phyloP scores from a whole-genome alignment of 1,139 yeast genomes.

The Diutina pseudorugosa region DNA sequence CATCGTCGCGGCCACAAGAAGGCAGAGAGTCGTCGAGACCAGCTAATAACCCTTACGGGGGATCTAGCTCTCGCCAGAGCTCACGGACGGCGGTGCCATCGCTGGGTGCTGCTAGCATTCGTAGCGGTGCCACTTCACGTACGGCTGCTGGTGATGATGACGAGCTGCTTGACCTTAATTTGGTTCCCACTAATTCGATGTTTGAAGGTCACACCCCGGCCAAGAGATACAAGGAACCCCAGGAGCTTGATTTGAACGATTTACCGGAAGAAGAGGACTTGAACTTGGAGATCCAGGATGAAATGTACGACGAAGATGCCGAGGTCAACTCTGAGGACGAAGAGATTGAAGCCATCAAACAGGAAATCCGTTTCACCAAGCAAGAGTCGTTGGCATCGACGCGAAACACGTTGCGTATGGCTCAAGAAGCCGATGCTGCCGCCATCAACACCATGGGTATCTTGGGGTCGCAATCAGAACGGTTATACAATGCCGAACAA shows the following conservation, averaged over 20 bases:
- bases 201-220: neutral
- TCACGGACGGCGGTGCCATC: neutral
- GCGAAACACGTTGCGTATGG: constrained; percentile 75
- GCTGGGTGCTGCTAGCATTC: neutral
- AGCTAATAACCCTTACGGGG: neutral
- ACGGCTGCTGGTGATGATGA: constrained; percentile 9
- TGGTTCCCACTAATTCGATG: constrained; percentile 21
- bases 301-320: constrained; percentile 33
- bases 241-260: constrained; percentile 24
- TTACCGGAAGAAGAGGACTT: constrained; percentile 21
- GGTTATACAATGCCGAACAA: constrained; percentile 68
- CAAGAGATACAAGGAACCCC: constrained; percentile 12
- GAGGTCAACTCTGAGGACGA: constrained; percentile 54
- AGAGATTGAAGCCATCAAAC: constrained; percentile 81
- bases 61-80: neutral
- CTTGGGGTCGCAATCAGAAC: constrained; percentile 86
- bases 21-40: neutral
- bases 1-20: neutral
- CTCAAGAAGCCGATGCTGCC: constrained; percentile 83
- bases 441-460: constrained; percentile 86
- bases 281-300: constrained; percentile 18
- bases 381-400: constrained; percentile 82
- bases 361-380: constrained; percentile 74
- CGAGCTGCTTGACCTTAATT: constrained; percentile 30
- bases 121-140: neutral